Conservation (phyloP, 441 rosid species). For the Pelargonium cotyledonis region DNA sequence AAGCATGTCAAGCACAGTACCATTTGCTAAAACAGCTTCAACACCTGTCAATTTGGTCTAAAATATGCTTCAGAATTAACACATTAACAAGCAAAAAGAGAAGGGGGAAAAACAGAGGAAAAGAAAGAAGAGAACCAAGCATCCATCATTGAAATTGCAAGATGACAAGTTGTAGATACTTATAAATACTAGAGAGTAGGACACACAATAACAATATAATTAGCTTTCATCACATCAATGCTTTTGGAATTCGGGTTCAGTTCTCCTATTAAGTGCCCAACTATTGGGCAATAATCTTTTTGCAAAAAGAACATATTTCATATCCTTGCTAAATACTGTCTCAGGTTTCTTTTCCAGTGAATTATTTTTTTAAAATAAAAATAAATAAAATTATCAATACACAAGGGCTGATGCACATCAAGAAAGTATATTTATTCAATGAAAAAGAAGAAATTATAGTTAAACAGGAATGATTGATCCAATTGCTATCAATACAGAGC, state of each 20-base stretch:
- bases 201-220: no score
- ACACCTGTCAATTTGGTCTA: slow-evolving; percentile 45
- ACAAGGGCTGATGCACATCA: not conserved
- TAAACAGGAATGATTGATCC: not conserved
- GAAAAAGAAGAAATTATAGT: not conserved
- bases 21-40: slow-evolving; percentile 87
- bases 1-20: slow-evolving; percentile 84
- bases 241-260: not conserved
- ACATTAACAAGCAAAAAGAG: not conserved
- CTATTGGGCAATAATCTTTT: not conserved
- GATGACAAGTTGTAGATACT: not conserved
- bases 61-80: slow-evolving; percentile 14
- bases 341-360: not conserved
- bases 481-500: not conserved
- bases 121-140: not conserved
- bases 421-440: not conserved
- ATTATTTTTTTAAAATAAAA: not conserved
- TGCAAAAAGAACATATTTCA: not conserved
- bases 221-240: no score
- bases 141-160: not conserved
- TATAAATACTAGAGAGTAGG: not conserved
- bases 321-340: not conserved
- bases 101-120: not conserved
- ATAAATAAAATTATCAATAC: not conserved
- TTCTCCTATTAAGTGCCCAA: not conserved